These are phyloP conservation scores for Drechslerella stenobrocha DNA, from an alignment of 2,329 filamentous ascomycete species.

Conservation along the genomic window DNA sequence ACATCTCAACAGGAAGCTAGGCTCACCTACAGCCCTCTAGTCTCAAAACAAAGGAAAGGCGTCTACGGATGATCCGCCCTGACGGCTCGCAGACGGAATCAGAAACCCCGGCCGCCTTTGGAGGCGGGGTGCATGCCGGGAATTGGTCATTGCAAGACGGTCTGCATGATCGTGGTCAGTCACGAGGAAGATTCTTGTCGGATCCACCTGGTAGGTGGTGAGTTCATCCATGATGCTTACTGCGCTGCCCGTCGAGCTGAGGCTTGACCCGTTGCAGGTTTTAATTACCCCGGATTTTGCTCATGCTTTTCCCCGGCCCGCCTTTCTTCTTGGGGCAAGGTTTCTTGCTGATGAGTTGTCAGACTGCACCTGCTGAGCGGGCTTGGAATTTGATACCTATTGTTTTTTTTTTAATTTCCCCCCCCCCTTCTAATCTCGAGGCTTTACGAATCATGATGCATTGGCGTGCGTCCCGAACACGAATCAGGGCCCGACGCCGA, in stretches of 20 bases:
- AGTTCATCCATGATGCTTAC: slow-evolving; percentile 16
- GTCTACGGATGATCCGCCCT: slow-evolving; percentile 47
- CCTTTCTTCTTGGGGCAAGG: slow-evolving; percentile 31
- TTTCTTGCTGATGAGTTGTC: slow-evolving; percentile 49
- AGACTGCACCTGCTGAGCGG: slow-evolving; percentile 7
- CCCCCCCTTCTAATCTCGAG: slow-evolving; percentile 39
- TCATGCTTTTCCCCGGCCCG: slow-evolving; percentile 34
- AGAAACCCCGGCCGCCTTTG: slow-evolving; percentile 21
- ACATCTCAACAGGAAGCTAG: slow-evolving; percentile 23
- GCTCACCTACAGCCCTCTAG: too few relatives aligned
- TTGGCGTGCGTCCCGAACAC: slow-evolving; percentile 43
- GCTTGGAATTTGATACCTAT: not conserved
- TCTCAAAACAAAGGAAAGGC: slow-evolving; percentile 31
- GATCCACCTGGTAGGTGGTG: slow-evolving; percentile 29
- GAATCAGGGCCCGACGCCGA: slow-evolving; percentile 34
- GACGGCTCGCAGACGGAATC: slow-evolving; percentile 48
- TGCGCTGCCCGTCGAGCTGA: slow-evolving; percentile 37
- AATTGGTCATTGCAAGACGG: slow-evolving; percentile 46
- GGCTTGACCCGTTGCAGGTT: slow-evolving; percentile 47
- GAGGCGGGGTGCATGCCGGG: slow-evolving; percentile 45
- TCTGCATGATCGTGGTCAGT: slow-evolving; percentile 48
- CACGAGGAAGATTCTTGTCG: slow-evolving; percentile 47
- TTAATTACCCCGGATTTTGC: slow-evolving; percentile 48
- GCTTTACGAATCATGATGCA: slow-evolving; percentile 49
- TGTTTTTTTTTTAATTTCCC: too few relatives aligned